A percentile compares a stretch with the other conserved stretches of the same genome.
Conservation (phyloP, 352 stramenopile genomes). For the Chrysophaeum taylorii region DNA sequence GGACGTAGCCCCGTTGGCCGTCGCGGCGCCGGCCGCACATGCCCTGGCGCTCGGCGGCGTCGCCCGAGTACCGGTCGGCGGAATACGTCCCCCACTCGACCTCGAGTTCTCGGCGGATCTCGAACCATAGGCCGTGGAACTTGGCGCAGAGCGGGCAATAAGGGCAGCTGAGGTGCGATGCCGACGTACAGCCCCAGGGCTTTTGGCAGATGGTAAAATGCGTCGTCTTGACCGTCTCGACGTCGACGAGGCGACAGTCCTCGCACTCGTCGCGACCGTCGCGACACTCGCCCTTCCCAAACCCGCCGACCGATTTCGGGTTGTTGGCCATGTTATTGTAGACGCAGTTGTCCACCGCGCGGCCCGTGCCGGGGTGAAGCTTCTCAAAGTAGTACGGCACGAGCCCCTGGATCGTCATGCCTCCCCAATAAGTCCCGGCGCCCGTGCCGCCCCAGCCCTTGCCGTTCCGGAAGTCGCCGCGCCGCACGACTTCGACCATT, state of each 20-base stretch:
- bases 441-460: constrained; percentile 43
- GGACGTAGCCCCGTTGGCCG: too few species aligned
- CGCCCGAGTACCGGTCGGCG: too few species aligned
- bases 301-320: constrained; percentile 6
- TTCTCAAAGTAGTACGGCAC: constrained; percentile 54
- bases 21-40: too few species aligned
- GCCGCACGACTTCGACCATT: constrained; percentile 43
- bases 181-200: constrained; percentile 24
- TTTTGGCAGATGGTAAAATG: constrained; percentile 37
- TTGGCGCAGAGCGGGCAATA: constrained; percentile 3
- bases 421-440: constrained; percentile 48
- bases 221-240: constrained; percentile 9
- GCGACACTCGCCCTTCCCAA: constrained; percentile 11
- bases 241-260: neutral
- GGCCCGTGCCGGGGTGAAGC: constrained; percentile 28
- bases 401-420: constrained; percentile 54
- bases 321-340: constrained; percentile 35
- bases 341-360: constrained; percentile 24
- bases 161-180: neutral
- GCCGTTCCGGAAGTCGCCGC: constrained; percentile 42
- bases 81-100: neutral
- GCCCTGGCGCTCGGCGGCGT: too few species aligned
- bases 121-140: neutral
- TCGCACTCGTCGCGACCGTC: constrained; percentile 7
- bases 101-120: neutral